Percentiles rank a stretch among this genome's conserved stretches.
Evolutionary conservation across 1,284 basidiomycete genomes (phyloP).

Genomic region (Pseudozyma pruni): DNA sequence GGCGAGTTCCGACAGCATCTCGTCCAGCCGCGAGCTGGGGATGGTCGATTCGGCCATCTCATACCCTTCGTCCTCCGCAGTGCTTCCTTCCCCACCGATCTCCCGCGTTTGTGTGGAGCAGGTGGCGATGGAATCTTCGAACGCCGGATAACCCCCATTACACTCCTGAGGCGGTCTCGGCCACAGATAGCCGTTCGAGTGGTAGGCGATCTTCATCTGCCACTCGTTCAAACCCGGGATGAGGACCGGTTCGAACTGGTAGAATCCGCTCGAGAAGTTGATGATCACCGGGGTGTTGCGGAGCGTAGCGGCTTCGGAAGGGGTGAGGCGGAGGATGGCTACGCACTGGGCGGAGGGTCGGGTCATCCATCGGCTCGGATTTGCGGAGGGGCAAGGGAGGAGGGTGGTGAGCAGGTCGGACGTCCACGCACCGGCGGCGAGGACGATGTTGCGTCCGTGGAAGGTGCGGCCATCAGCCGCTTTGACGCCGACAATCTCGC

Average conservation of each 20-base stretch:
- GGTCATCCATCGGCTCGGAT: conserved; percentile 18
- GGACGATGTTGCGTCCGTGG: conserved; percentile 73
- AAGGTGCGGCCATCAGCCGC: conserved; percentile 75
- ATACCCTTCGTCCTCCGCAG: conserved; percentile 6
- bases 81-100: conserved; percentile 23
- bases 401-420: conserved; percentile 74
- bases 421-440: conserved; percentile 85
- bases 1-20: conserved; percentile 73
- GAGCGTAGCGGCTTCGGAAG: conserved; percentile 77
- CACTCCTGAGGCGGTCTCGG: conserved; percentile 59
- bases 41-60: conserved; percentile 68
- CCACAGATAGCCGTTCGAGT: conserved; percentile 75
- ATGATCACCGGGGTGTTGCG: conserved; percentile 77
- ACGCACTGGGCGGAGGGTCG: conserved; percentile 73
- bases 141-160: conserved; percentile 16
- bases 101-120: not conserved
- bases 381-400: conserved; percentile 21
- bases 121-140: conserved; percentile 2
- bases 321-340: conserved; percentile 78
- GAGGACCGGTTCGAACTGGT: conserved; percentile 74
- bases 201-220: conserved; percentile 77
- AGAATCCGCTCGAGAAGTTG: conserved; percentile 72
- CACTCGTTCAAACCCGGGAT: conserved; percentile 64
- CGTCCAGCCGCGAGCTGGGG: conserved; percentile 72
- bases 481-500: conserved; percentile 75